These are phyloP conservation scores for Geranomyces variabilis DNA, from an alignment of 192 early-diverging fungal species.

Conservation along the genomic window DNA sequence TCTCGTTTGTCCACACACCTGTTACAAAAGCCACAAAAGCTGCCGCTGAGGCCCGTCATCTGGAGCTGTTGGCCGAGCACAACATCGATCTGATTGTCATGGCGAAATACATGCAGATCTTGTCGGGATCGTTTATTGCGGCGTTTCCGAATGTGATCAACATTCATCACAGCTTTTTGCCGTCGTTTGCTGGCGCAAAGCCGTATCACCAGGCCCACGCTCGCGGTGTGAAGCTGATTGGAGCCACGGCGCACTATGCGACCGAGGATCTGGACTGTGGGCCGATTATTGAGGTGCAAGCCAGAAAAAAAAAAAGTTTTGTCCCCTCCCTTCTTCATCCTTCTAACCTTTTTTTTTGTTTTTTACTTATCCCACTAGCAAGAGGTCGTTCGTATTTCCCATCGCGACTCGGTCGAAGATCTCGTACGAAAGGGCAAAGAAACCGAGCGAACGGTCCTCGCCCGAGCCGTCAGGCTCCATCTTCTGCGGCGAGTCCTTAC, in stretches of 20 bases:
- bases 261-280: conserved; percentile 27
- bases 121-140: conserved; percentile 18
- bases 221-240: conserved; percentile 32
- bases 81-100: conserved; percentile 31
- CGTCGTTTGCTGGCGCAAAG: conserved; percentile 32
- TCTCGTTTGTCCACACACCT: conserved; percentile 2
- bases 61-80: conserved; percentile 9
- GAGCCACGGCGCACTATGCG: conserved; percentile 35
- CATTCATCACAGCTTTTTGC: conserved; percentile 34
- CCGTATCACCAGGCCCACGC: conserved; percentile 33
- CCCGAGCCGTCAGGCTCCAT: conserved; percentile 25
- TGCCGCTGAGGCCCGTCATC: conserved; percentile 2
- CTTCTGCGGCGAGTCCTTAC: conserved; percentile 25
- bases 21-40: conserved; percentile 22
- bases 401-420: conserved; percentile 33
- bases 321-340: too few species aligned
- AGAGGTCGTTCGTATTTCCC: conserved; percentile 27
- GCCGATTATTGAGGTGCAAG: conserved; percentile 25
- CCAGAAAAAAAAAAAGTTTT: too few species aligned
- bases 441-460: conserved; percentile 22
- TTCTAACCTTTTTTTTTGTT: too few species aligned
- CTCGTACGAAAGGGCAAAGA: conserved; percentile 33
- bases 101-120: conserved; percentile 38
- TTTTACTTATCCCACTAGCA: conserved; percentile 5
- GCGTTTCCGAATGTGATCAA: conserved; percentile 33